Evolutionary conservation across 2,329 filamentous ascomycete genomes (phyloP).

Genomic region (Ophiostoma angusticollis): DNA sequence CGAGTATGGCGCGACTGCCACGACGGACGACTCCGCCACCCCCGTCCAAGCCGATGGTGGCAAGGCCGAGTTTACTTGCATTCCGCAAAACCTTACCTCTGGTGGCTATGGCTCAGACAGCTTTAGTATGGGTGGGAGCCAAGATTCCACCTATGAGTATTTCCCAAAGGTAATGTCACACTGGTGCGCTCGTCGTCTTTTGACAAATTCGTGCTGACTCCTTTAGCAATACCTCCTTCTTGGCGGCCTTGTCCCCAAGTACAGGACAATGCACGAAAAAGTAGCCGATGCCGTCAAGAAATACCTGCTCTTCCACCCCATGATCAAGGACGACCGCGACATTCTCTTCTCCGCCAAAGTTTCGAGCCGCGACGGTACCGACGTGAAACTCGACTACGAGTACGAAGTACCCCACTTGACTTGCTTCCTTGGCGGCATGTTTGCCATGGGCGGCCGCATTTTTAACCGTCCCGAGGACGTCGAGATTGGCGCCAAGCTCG

Average conservation of each 20-base stretch:
- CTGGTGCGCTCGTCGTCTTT: not conserved
- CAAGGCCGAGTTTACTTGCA: slow-evolving; percentile 34
- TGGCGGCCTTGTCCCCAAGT: slow-evolving; percentile 60
- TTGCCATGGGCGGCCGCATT: slow-evolving; percentile 50
- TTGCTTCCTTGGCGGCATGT: slow-evolving; percentile 61
- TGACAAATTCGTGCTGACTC: slow-evolving; percentile 10
- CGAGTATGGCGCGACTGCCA: not conserved
- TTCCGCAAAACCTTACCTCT: slow-evolving; percentile 44
- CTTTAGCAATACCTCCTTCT: slow-evolving; percentile 57
- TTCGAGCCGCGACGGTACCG: slow-evolving; percentile 28
- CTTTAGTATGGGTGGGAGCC: slow-evolving; percentile 50
- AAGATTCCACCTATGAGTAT: slow-evolving; percentile 62
- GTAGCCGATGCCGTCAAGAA: slow-evolving; percentile 56
- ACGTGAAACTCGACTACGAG: slow-evolving; percentile 29
- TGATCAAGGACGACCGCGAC: slow-evolving; percentile 53
- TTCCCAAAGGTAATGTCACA: slow-evolving; percentile 37
- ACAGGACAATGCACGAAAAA: slow-evolving; percentile 58
- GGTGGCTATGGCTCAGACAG: slow-evolving; percentile 31
- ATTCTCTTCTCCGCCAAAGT: slow-evolving; percentile 61
- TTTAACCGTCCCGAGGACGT: slow-evolving; percentile 47
- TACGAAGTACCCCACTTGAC: slow-evolving; percentile 53
- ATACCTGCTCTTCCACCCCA: slow-evolving; percentile 64
- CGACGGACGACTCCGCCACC: not conserved
- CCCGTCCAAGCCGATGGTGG: slow-evolving; percentile 25
- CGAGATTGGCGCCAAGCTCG: slow-evolving; percentile 49